A percentile compares a stretch with the other conserved stretches of the same genome.
Conservation (phyloP, 495 filamentous ascomycete genomes). For the Aspergillus sclerotioniger region DNA sequence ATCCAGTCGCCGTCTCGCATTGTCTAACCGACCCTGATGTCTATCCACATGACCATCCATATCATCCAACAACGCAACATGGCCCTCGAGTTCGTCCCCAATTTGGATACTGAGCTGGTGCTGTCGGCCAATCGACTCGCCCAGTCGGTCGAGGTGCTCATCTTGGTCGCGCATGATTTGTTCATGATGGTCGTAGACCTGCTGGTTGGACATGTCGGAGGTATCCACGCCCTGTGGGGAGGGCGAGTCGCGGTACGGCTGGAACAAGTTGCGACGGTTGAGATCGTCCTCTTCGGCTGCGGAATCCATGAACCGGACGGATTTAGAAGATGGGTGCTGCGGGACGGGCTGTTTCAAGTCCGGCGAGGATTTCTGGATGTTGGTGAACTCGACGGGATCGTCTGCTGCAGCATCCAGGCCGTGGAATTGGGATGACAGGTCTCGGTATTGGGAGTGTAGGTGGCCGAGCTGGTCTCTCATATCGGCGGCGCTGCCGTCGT, state of each 20-base stretch:
- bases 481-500: conserved; percentile 58
- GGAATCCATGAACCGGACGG: conserved; percentile 86
- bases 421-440: conserved; percentile 60
- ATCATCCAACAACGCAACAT: conserved; percentile 84
- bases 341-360: conserved; percentile 48
- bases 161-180: conserved; percentile 83
- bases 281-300: conserved; percentile 52
- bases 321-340: conserved; percentile 60
- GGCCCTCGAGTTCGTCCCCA: conserved; percentile 90
- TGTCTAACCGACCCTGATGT: conserved; percentile 70
- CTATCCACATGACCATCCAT: conserved; percentile 80
- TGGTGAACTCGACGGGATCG: conserved; percentile 64
- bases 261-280: conserved; percentile 62
- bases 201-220: conserved; percentile 69
- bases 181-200: conserved; percentile 82
- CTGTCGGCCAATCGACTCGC: conserved; percentile 84
- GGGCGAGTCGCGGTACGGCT: conserved; percentile 59
- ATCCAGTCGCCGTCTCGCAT: conserved; percentile 68
- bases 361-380: conserved; percentile 47
- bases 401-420: conserved; percentile 52
- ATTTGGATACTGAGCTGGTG: conserved; percentile 93
- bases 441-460: conserved; percentile 53
- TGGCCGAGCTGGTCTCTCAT: conserved; percentile 68
- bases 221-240: conserved; percentile 62
- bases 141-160: conserved; percentile 83